Evolutionary conservation across 805 yeast species (phyloP).

Genomic region (Alloascoidea africana): DNA sequence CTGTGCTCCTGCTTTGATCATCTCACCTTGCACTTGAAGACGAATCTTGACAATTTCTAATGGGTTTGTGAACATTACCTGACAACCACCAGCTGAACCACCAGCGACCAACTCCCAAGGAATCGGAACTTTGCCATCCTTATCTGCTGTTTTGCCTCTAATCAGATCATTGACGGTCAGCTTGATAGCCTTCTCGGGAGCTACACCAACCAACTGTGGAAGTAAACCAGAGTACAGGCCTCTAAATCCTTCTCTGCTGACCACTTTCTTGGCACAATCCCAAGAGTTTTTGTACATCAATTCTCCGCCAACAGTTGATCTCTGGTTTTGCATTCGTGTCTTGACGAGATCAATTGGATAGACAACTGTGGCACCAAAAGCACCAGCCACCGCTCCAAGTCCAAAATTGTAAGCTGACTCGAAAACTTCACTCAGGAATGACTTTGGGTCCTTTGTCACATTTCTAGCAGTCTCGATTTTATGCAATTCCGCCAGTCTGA

Average conservation of each 20-base stretch:
- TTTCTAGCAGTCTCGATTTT: conserved; percentile 24
- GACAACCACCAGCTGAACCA: conserved; percentile 92
- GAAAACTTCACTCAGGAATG: conserved; percentile 45
- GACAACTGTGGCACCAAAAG: conserved; percentile 95
- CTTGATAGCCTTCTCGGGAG: conserved; percentile 96
- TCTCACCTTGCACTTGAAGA: conserved; percentile 83
- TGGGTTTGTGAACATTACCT: conserved; percentile 92
- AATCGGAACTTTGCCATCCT: conserved; percentile 30
- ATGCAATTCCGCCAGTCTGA: conserved; percentile 11
- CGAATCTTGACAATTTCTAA: conserved; percentile 91
- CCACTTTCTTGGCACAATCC: conserved; percentile 74
- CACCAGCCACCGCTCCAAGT: conserved; percentile 91
- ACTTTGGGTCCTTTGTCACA: conserved; percentile 18
- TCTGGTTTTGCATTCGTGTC: conserved; percentile 95
- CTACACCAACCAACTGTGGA: conserved; percentile 93
- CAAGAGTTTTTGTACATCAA: conserved; percentile 57
- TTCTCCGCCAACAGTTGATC: conserved; percentile 36
- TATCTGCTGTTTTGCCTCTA: conserved; percentile 53
- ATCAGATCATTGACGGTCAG: conserved; percentile 86
- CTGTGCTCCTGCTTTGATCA: conserved; percentile 21
- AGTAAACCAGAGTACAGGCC: conserved; percentile 89
- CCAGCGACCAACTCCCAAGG: conserved; percentile 71
- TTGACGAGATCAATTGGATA: conserved; percentile 94
- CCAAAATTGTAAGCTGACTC: conserved; percentile 80
- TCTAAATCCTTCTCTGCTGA: conserved; percentile 59